Percentiles rank a stretch among this genome's conserved stretches.
phyloP scores from a whole-genome alignment of 2,329 filamentous ascomycete species.

The Penicillium sp. region DNA sequence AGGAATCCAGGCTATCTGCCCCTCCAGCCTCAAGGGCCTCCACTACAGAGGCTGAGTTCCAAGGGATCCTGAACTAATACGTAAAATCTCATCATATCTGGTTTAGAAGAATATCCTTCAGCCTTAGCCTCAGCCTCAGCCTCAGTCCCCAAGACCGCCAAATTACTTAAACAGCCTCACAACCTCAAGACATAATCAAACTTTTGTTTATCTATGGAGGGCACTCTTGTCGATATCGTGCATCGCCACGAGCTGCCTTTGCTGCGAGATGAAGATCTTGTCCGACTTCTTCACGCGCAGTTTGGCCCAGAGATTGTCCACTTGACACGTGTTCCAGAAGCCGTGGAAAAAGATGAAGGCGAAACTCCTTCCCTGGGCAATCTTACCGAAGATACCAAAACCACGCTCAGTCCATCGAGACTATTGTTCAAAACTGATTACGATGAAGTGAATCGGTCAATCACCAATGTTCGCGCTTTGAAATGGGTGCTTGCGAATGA shows the following conservation, averaged over 20 bases:
- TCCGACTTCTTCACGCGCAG: background rate
- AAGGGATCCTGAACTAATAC: background rate
- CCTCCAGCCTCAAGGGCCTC: background rate
- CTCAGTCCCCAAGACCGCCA: background rate
- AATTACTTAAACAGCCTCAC: background rate
- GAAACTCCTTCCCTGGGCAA: background rate
- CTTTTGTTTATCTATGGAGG: background rate
- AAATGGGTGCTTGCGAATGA: constrained; percentile 1
- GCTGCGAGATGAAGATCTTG: background rate
- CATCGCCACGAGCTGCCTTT: background rate
- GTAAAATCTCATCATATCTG: background rate
- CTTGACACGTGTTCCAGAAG: background rate
- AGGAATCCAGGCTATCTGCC: background rate
- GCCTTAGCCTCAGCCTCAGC: background rate
- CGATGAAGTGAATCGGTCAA: constrained; percentile 1
- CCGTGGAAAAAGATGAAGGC: background rate
- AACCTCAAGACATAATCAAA: background rate
- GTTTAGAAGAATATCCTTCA: background rate
- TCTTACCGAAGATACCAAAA: background rate
- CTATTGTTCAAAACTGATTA: background rate
- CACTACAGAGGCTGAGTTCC: background rate
- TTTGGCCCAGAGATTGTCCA: background rate
- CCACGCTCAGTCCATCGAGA: background rate
- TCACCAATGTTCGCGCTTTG: background rate
- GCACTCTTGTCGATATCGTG: background rate